Percentiles rank a stretch among this genome's conserved stretches.
These are phyloP conservation scores for Gossypium gossypioides DNA, from an alignment of 441 rosid genomes.

Conservation along the genomic window DNA sequence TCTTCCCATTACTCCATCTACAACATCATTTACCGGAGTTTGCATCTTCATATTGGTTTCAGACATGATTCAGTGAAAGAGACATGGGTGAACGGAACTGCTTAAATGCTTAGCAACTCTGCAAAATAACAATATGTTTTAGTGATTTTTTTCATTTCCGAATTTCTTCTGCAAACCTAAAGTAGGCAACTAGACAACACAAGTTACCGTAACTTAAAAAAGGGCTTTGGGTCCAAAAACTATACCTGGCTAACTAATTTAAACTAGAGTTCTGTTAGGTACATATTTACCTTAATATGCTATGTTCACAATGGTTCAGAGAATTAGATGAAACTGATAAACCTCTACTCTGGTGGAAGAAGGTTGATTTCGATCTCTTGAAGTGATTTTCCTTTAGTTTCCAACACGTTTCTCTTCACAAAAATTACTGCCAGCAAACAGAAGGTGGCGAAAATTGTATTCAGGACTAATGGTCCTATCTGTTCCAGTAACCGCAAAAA, in stretches of 20 bases:
- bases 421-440: conserved; percentile 48
- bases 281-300: neutral
- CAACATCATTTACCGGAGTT: neutral
- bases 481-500: conserved; percentile 59
- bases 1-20: conserved; percentile 4
- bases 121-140: conserved; percentile 10
- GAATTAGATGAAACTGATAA: neutral
- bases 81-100: neutral
- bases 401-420: conserved; percentile 52
- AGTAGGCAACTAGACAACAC: neutral
- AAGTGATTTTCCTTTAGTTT: conserved; percentile 69
- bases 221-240: neutral
- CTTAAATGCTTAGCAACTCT: conserved; percentile 6
- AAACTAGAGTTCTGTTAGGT: neutral
- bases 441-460: conserved; percentile 45
- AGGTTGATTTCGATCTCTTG: conserved; percentile 65
- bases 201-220: neutral
- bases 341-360: conserved; percentile 43
- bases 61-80: neutral
- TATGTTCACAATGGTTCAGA: neutral
- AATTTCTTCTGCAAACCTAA: neutral
- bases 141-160: neutral
- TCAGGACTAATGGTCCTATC: conserved; percentile 44
- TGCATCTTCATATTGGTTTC: neutral
- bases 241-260: neutral